These are phyloP conservation scores for Zea mays DNA, from an alignment of 176 grass and related monocot genomes.

Conservation along the genomic window DNA sequence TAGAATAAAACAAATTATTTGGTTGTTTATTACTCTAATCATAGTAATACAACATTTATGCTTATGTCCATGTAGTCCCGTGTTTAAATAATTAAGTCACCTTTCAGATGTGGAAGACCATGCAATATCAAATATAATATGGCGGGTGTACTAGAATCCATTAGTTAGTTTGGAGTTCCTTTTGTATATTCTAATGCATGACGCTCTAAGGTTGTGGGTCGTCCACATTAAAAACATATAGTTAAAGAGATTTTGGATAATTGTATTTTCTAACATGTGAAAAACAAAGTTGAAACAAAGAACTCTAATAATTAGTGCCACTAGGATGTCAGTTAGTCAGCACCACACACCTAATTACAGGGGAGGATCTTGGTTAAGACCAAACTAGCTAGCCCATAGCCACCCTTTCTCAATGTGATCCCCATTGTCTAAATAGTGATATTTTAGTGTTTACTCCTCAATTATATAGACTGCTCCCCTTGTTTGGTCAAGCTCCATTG, in stretches of 20 bases:
- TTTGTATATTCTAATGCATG: not conserved
- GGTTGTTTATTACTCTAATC: not conserved
- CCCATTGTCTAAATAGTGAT: not conserved
- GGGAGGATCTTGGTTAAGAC: not conserved
- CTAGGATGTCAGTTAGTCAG: not conserved
- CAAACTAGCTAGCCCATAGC: not conserved
- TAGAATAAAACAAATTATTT: not conserved
- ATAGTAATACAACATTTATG: not conserved
- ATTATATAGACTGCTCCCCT: not conserved
- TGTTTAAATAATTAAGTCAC: not conserved
- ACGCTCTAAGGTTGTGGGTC: not conserved
- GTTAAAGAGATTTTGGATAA: not conserved
- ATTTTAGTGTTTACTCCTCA: not conserved
- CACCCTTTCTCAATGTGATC: too few relatives aligned
- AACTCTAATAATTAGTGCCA: not conserved
- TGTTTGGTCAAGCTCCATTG: not conserved
- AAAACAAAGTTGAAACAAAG: not conserved
- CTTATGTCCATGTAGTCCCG: not conserved
- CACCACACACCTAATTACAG: not conserved
- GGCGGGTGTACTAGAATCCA: not conserved
- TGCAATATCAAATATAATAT: not conserved
- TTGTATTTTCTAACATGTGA: not conserved
- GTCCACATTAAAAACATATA: not conserved
- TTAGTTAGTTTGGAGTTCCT: not conserved
- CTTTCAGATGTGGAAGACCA: not conserved